Conservation (phyloP, 805 yeast species). For the Ogataea philodendri region DNA sequence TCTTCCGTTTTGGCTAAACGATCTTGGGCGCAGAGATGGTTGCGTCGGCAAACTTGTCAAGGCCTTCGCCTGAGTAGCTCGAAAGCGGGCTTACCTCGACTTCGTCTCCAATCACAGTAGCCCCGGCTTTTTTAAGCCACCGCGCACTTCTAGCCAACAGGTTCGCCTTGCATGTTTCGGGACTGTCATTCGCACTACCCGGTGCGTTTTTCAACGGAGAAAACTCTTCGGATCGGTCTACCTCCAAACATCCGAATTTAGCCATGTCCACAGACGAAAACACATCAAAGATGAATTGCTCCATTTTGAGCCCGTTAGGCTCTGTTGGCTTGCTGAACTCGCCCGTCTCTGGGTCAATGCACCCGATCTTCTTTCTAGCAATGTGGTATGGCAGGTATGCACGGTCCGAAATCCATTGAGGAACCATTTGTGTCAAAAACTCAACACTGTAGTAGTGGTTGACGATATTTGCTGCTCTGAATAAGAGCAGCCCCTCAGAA, state of each 20-base stretch:
- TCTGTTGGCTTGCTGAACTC: constrained; percentile 56
- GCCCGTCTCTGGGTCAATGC: constrained; percentile 47
- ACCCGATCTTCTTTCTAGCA: constrained; percentile 80
- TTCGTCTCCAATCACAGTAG: constrained; percentile 2
- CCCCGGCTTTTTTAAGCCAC: constrained; percentile 56
- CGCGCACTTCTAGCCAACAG: constrained; percentile 63
- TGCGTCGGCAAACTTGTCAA: constrained; percentile 38
- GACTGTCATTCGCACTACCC: constrained; percentile 79
- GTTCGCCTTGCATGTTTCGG: constrained; percentile 72
- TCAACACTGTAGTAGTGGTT: constrained; percentile 90
- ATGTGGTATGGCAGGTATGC: constrained; percentile 85
- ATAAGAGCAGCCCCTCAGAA: constrained; percentile 57
- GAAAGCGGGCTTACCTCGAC: constrained; percentile 79
- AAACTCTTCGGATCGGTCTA: constrained; percentile 79
- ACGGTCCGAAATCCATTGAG: constrained; percentile 67
- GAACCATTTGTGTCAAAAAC: constrained; percentile 58
- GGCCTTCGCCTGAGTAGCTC: constrained; percentile 74
- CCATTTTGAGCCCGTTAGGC: constrained; percentile 91
- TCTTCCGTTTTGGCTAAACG: constrained; percentile 1
- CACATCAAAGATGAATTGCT: constrained; percentile 95
- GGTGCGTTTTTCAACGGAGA: constrained; percentile 92
- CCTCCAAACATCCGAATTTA: constrained; percentile 90
- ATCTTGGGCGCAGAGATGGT: constrained; percentile 4
- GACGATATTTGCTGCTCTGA: constrained; percentile 95
- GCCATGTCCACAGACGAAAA: constrained; percentile 71